Evolutionary conservation across 192 early-diverging fungal genomes (phyloP), one percentile per base, ranked within the genome.

Genomic region (Dissophora ornata): DNA sequence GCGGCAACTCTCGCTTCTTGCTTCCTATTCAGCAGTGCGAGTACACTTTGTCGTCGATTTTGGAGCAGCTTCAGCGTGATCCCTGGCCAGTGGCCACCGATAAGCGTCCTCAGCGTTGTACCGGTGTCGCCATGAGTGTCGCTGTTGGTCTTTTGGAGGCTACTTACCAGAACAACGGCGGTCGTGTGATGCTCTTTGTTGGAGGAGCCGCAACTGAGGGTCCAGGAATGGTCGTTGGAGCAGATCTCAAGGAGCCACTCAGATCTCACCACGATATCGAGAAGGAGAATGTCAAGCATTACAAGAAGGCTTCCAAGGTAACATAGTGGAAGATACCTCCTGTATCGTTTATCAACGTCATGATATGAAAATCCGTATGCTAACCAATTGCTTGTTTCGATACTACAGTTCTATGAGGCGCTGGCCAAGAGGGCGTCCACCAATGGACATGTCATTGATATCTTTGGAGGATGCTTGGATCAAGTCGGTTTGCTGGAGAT

Each of bases 211-310:
- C 91, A 42, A 98, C 98, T 0, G 93, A 96, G 73, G 98, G 98
- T 9, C 98, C 98, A 25, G 98, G 98, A 49, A 87, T 93, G 85
- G 95, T 99, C n/a, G 98, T 99, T 2, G 92, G 94, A 18, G 83
- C 85, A 40, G 96, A 97, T 81, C 87, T 99, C 47, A 87, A 90
- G 74, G 98, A 99, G 79, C 89, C 93, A 10, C 95, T 99, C 55
- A 91, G 98, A 51, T 95, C 95, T 24, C 98, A 99, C 81, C 94
- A 96, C 74, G 98, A 99, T 64, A 91, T 99, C 63, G 96, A 98
- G 63, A 97, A 96, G 82, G 98, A 99, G 63, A 86, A 86, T 4
- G 93, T 92, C 50, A 90, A 94, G 70, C 90, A 99, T 79, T 94
- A 90, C 71, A 96, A 96, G 81, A 98, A 96, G 83, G 92, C 98